Percentiles rank a stretch among this genome's conserved stretches.
These are phyloP conservation scores for Penicillium macrosclerotiorum DNA, from an alignment of 495 filamentous ascomycete species.

Conservation along the genomic window DNA sequence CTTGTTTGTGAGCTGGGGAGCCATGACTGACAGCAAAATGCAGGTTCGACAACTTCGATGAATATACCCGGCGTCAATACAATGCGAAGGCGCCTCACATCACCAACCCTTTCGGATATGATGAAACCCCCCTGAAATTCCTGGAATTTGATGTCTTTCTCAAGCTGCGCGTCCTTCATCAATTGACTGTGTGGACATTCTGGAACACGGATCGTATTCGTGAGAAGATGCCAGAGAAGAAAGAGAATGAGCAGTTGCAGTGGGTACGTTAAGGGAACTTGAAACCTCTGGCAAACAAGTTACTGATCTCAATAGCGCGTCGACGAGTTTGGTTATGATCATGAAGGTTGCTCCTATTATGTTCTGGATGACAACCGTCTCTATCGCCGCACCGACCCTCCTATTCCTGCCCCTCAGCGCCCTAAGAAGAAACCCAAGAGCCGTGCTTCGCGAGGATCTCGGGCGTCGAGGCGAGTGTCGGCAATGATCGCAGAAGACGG, in stretches of 20 bases:
- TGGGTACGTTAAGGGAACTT: constrained; percentile 83
- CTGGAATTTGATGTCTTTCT: constrained; percentile 77
- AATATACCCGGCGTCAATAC: constrained; percentile 90
- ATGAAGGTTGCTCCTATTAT: constrained; percentile 78
- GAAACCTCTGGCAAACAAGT: too few species aligned
- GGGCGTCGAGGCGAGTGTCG: constrained; percentile 71
- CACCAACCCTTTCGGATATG: constrained; percentile 82
- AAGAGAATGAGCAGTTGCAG: constrained; percentile 72
- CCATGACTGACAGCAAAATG: constrained; percentile 3
- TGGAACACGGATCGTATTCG: constrained; percentile 80
- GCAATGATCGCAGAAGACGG: constrained; percentile 46
- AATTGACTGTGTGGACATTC: constrained; percentile 88
- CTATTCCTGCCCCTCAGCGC: constrained; percentile 53
- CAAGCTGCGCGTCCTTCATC: constrained; percentile 87
- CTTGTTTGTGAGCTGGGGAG: background rate
- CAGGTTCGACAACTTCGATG: constrained; percentile 87
- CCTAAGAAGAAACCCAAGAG: constrained; percentile 73
- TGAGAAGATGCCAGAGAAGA: constrained; percentile 80
- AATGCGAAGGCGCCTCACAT: constrained; percentile 70
- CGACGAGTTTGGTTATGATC: constrained; percentile 87
- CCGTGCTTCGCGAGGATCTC: constrained; percentile 65
- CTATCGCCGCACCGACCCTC: constrained; percentile 76
- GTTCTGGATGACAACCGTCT: constrained; percentile 92
- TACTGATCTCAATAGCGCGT: constrained; percentile 64
- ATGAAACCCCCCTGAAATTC: constrained; percentile 70